phyloP scores from a whole-genome alignment of 495 filamentous ascomycete species.

The Penicillium bialowiezense region DNA sequence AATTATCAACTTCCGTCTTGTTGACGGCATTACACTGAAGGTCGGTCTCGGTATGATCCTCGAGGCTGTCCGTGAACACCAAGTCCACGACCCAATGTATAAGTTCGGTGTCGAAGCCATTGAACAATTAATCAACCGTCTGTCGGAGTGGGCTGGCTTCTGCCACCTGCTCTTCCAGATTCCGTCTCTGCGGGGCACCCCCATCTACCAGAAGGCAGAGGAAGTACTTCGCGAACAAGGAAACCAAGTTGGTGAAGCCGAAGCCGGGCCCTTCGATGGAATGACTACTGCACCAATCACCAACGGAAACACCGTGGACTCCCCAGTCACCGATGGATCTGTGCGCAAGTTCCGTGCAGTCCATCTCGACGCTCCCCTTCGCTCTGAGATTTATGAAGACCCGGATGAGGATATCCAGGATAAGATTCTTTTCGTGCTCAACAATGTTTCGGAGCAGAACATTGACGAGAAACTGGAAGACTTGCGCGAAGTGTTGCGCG shows the following conservation, averaged over 20 bases:
- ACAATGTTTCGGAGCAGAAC: constrained; percentile 90
- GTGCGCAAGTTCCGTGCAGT: constrained; percentile 68
- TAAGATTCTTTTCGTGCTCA: constrained; percentile 91
- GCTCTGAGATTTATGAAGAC: constrained; percentile 63
- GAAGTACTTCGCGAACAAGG: constrained; percentile 70
- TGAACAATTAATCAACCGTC: constrained; percentile 73
- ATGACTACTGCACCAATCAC: constrained; percentile 41
- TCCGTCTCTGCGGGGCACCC: constrained; percentile 76
- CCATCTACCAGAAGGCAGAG: constrained; percentile 76
- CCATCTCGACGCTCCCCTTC: constrained; percentile 64
- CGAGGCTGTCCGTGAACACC: constrained; percentile 83
- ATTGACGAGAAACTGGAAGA: constrained; percentile 77
- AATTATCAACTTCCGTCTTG: constrained; percentile 88
- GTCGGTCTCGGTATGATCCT: constrained; percentile 94
- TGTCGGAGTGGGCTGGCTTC: constrained; percentile 91
- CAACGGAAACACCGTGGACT: constrained; percentile 67
- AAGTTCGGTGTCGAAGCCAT: constrained; percentile 98
- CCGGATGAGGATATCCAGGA: constrained; percentile 83
- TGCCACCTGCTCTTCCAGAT: constrained; percentile 79
- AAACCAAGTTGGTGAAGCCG: constrained; percentile 31
- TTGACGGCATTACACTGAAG: constrained; percentile 84
- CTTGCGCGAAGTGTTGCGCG: constrained; percentile 71
- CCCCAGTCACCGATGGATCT: constrained; percentile 47
- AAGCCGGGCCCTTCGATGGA: constrained; percentile 35
- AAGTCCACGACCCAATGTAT: constrained; percentile 84